Conservation (phyloP, 768 basidiomycete genomes). For the Mrakia gelida region DNA sequence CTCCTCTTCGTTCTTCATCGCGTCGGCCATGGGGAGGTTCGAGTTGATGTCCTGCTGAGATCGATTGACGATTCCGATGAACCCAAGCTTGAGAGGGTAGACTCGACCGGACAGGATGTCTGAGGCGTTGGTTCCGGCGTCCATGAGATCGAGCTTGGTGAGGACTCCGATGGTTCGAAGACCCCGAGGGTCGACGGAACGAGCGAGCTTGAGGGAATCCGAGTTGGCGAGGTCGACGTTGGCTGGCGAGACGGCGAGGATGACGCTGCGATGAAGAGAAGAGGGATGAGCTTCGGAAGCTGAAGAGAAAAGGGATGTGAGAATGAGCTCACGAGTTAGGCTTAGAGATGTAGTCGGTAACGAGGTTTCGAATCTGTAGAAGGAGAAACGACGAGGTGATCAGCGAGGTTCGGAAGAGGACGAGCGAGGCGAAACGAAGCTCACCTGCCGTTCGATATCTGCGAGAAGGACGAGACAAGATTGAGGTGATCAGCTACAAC, state of each 20-base stretch:
- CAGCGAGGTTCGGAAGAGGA: background rate
- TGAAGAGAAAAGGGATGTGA: background rate
- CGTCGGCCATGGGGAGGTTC: slow-evolving; percentile 78
- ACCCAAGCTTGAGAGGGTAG: slow-evolving; percentile 95
- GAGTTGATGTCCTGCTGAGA: slow-evolving; percentile 95
- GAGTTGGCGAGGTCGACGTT: slow-evolving; percentile 99
- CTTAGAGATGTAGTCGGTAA: slow-evolving; percentile 94
- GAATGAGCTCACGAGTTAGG: slow-evolving; percentile 68
- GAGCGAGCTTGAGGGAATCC: slow-evolving; percentile 92
- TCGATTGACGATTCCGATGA: slow-evolving; percentile 95
- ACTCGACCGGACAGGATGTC: slow-evolving; percentile 95
- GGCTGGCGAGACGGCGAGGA: slow-evolving; percentile 92
- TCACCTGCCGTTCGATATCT: slow-evolving; percentile 27
- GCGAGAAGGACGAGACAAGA: background rate
- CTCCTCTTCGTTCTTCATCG: slow-evolving; percentile 75
- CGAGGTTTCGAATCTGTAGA: slow-evolving; percentile 77
- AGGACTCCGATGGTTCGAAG: slow-evolving; percentile 93
- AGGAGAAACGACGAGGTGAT: no score
- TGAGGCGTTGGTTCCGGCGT: slow-evolving; percentile 94
- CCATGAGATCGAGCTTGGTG: slow-evolving; percentile 98
- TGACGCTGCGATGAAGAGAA: slow-evolving; percentile 57
- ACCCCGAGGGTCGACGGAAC: slow-evolving; percentile 91
- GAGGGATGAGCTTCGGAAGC: background rate
- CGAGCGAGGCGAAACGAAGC: background rate
- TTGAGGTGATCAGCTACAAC: background rate